Evolutionary conservation across 768 basidiomycete species (phyloP).

Genomic region (Phylloporus sp.): DNA sequence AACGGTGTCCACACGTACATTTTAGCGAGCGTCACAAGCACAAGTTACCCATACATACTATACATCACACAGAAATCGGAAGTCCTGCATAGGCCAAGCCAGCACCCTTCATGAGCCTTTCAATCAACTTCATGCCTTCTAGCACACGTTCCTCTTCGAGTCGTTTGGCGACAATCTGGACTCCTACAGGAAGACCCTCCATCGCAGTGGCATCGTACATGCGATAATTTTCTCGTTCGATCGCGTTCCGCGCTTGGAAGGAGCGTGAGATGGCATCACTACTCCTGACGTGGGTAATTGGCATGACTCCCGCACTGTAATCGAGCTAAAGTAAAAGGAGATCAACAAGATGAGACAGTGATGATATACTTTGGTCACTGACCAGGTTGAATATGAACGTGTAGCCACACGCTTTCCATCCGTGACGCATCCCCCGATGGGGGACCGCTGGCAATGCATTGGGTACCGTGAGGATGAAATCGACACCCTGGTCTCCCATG

Average conservation of each 20-base stretch:
- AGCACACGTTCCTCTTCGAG: conserved; percentile 46
- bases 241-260: conserved; percentile 30
- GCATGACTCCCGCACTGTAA: conserved; percentile 42
- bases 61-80: conserved; percentile 17
- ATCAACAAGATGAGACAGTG: not conserved
- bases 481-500: conserved; percentile 41
- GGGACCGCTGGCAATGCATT: conserved; percentile 58
- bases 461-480: conserved; percentile 60
- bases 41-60: not conserved
- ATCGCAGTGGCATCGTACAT: conserved; percentile 39
- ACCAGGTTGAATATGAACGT: conserved; percentile 68
- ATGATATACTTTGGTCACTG: conserved; percentile 15
- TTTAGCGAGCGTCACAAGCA: not conserved
- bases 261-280: conserved; percentile 29
- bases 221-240: conserved; percentile 37
- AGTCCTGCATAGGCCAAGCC: conserved; percentile 24
- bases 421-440: conserved; percentile 48
- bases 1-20: too few relatives aligned
- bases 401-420: conserved; percentile 56
- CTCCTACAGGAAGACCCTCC: conserved; percentile 41
- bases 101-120: conserved; percentile 22
- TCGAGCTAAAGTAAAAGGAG: conserved; percentile 32
- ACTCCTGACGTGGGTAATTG: conserved; percentile 37
- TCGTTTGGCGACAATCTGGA: conserved; percentile 41
- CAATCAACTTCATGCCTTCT: conserved; percentile 41